Evolutionary conservation across 208 protist species (phyloP).

Genomic region (Leishmania tarentolae): DNA sequence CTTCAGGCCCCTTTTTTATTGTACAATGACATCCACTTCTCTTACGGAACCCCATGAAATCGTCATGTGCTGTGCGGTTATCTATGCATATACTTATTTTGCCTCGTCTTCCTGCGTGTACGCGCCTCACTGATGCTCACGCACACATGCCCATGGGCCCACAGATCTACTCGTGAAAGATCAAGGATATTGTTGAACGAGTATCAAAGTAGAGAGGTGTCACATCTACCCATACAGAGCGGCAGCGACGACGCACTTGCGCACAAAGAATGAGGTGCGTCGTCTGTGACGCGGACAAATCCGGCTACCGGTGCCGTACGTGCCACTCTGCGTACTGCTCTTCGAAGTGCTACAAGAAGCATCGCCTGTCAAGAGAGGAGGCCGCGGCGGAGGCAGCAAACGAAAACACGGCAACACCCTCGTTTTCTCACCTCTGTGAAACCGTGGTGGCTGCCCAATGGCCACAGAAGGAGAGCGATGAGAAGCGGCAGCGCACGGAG

Average conservation of each 20-base stretch:
- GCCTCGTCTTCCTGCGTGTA: not conserved
- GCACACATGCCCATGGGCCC: not conserved
- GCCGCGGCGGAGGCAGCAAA: slow-evolving; percentile 1
- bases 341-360: slow-evolving; percentile 54
- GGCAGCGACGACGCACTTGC: not conserved
- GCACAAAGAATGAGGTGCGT: slow-evolving; percentile 49
- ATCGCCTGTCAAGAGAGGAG: slow-evolving; percentile 35
- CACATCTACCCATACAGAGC: not conserved
- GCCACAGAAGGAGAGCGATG: slow-evolving; percentile 4
- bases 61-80: not conserved
- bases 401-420: not conserved
- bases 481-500: slow-evolving; percentile 25
- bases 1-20: not conserved
- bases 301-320: slow-evolving; percentile 59
- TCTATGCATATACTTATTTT: not conserved
- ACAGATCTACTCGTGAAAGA: not conserved
- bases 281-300: slow-evolving; percentile 40
- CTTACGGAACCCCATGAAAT: not conserved
- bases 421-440: slow-evolving; percentile 18
- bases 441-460: slow-evolving; percentile 14
- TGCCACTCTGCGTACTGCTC: slow-evolving; percentile 73
- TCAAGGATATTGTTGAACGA: not conserved
- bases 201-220: not conserved
- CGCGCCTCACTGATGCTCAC: not conserved
- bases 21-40: not conserved